Evolutionary conservation across 106 monocot species (phyloP).

Genomic region (Hemerocallis citrina): DNA sequence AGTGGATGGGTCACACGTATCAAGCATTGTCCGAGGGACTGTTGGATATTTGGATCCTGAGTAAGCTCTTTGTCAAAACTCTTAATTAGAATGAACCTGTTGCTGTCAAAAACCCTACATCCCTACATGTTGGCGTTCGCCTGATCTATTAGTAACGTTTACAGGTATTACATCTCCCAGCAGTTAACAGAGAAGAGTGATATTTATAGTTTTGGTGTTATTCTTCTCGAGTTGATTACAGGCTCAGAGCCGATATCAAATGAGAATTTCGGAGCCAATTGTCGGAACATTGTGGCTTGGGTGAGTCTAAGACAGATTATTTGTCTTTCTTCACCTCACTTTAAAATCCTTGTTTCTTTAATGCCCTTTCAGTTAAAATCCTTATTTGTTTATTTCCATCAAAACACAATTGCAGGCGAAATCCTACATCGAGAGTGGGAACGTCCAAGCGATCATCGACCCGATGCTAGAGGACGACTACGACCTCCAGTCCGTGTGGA

Average conservation of each 20-base stretch:
- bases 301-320: no score
- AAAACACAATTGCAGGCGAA: conserved; percentile 34
- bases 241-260: conserved; percentile 72
- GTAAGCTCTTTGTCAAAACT: conserved; percentile 37
- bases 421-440: conserved; percentile 53
- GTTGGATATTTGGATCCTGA: conserved; percentile 95
- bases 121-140: background rate
- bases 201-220: conserved; percentile 49
- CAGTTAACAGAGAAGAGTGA: conserved; percentile 51
- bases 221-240: conserved; percentile 51
- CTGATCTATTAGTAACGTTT: background rate
- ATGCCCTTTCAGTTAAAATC: no score
- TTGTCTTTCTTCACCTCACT: background rate
- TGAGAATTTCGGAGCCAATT: conserved; percentile 61
- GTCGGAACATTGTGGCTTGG: conserved; percentile 67
- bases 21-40: conserved; percentile 88
- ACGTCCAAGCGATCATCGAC: conserved; percentile 52
- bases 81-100: no score
- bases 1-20: conserved; percentile 87
- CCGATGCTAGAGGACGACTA: conserved; percentile 30
- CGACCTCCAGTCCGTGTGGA: conserved; percentile 56
- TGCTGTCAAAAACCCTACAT: no score
- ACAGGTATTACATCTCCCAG: conserved; percentile 46
- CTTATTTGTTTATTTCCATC: no score
- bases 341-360: background rate